These are phyloP conservation scores for Trichomonas tenax DNA, from an alignment of 208 protist species.

Conservation along the genomic window DNA sequence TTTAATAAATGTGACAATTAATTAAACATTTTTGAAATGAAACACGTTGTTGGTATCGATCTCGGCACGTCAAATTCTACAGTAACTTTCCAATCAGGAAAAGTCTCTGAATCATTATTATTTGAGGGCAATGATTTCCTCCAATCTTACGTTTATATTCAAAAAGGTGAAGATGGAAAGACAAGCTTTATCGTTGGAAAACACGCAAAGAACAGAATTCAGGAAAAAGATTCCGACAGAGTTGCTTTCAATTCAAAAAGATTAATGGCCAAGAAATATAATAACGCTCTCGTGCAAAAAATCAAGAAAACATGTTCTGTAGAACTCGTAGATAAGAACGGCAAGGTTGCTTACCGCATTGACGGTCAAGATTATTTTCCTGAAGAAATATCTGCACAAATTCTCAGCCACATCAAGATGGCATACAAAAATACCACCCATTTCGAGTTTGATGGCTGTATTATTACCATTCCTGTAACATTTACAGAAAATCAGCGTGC, in stretches of 20 bases:
- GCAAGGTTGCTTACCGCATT: constrained; percentile 59
- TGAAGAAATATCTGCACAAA: constrained; percentile 72
- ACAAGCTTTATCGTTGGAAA: constrained; percentile 49
- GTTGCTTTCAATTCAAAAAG: constrained; percentile 57
- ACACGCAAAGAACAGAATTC: constrained; percentile 64
- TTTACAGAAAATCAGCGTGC: constrained; percentile 80
- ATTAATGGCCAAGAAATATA: constrained; percentile 53
- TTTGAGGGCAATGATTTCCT: not conserved
- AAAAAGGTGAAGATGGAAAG: not conserved
- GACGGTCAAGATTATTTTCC: constrained; percentile 58
- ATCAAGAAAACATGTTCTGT: constrained; percentile 60
- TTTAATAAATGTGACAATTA: too few species aligned
- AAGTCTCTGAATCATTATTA: not conserved
- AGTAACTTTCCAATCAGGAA: too few species aligned
- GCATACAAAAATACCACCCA: constrained; percentile 78
- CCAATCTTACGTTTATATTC: not conserved
- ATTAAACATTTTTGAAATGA: too few species aligned
- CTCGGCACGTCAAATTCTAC: too few species aligned
- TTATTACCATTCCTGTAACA: constrained; percentile 85
- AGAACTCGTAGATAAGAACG: constrained; percentile 52
- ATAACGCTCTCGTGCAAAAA: constrained; percentile 46
- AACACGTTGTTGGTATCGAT: too few species aligned
- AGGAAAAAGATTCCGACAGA: constrained; percentile 61
- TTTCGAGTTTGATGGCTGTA: constrained; percentile 64
- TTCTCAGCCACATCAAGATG: constrained; percentile 75